Conservation (phyloP, 2,329 filamentous ascomycete genomes). For the Leptographium flavum region DNA sequence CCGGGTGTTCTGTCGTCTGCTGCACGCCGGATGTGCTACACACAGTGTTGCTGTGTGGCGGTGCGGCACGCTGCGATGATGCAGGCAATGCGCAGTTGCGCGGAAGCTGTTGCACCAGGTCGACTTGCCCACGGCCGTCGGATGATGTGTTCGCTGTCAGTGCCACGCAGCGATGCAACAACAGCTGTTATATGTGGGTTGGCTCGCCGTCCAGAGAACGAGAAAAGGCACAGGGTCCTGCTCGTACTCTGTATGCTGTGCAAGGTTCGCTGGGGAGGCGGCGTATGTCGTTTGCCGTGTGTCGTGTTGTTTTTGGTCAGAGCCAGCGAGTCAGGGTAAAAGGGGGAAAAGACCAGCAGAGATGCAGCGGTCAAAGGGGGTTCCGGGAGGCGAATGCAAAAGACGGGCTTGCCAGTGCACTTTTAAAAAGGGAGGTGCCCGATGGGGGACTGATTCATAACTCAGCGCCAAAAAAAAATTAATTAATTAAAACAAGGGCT, state of each 20-base stretch:
- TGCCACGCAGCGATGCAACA: not conserved
- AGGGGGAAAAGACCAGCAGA: not conserved
- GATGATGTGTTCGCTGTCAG: slow-evolving; percentile 2
- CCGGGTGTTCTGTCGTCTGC: too few species aligned
- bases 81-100: not conserved
- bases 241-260: not conserved
- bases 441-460: not conserved
- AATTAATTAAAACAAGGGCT: not conserved
- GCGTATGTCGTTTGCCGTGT: not conserved
- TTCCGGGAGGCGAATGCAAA: not conserved
- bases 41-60: not conserved
- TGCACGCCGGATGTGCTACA: not conserved
- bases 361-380: not conserved
- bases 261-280: not conserved
- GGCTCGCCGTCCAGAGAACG: not conserved
- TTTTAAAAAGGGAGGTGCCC: not conserved
- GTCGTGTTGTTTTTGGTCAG: too few species aligned
- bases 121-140: too few species aligned
- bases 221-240: not conserved
- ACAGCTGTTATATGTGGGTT: not conserved
- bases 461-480: not conserved
- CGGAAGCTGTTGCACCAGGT: too few species aligned
- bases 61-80: not conserved
- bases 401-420: not conserved
- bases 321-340: too few species aligned